phyloP scores from a whole-genome alignment of 23 red algal species.

The Agarophyton chilense region DNA sequence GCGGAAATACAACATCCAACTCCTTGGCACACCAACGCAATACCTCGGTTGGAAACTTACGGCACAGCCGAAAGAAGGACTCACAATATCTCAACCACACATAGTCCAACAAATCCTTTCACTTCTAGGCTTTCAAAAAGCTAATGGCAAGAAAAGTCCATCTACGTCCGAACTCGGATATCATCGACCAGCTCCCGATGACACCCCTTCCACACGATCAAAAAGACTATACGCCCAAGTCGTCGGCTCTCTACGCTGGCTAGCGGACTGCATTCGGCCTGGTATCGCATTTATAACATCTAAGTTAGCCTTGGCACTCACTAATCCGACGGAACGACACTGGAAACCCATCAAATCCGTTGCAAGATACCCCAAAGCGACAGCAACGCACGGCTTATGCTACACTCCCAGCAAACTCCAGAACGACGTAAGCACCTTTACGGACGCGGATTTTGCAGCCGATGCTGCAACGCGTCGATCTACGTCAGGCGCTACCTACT shows the following conservation, averaged over 20 bases:
- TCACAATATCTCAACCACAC: not conserved
- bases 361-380: not conserved
- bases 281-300: conserved; percentile 11
- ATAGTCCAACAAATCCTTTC: not conserved
- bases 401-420: not conserved
- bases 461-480: not conserved
- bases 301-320: not conserved
- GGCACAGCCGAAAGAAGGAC: not conserved
- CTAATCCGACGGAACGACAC: not conserved
- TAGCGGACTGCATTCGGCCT: not conserved
- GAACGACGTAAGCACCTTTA: not conserved
- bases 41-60: not conserved
- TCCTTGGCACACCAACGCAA: not conserved
- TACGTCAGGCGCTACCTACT: not conserved
- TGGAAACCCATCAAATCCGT: not conserved
- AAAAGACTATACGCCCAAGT: not conserved
- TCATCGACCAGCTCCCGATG: not conserved
- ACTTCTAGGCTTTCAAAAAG: not conserved
- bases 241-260: not conserved
- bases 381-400: not conserved
- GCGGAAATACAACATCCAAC: not conserved
- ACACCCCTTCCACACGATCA: not conserved
- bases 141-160: not conserved
- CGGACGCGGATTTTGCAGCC: conserved; percentile 8
- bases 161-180: not conserved